Evolutionary conservation across 2,329 filamentous ascomycete genomes (phyloP).

Genomic region (Geosmithia putterillii): DNA sequence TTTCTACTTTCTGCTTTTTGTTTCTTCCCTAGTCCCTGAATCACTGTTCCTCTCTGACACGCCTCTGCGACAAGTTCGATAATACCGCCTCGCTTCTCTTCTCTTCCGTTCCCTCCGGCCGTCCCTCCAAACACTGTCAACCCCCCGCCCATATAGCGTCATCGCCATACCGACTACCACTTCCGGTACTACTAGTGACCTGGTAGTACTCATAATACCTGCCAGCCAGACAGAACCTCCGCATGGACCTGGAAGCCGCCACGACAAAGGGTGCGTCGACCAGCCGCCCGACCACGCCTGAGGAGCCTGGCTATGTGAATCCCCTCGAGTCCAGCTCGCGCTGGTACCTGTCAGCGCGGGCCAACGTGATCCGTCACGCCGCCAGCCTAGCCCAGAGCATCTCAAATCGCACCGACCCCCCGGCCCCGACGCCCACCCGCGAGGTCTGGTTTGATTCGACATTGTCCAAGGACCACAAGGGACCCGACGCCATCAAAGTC

Average conservation of each 20-base stretch:
- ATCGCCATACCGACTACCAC: not conserved
- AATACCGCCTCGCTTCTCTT: no score
- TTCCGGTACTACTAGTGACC: not conserved
- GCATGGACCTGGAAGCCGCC: constrained; percentile 13
- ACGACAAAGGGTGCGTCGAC: constrained; percentile 4
- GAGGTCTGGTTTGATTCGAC: constrained; percentile 30
- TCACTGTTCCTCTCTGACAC: no score
- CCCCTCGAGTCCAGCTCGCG: constrained; percentile 28
- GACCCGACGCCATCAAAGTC: constrained; percentile 26
- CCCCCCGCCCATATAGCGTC: no score
- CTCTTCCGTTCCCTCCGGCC: no score
- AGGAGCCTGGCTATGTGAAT: constrained; percentile 26
- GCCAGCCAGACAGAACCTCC: not conserved
- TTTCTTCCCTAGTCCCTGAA: not conserved
- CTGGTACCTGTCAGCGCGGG: constrained; percentile 28
- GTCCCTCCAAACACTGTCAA: no score
- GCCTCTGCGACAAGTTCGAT: no score
- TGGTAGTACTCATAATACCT: not conserved
- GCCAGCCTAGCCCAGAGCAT: constrained; percentile 29
- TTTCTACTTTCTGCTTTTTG: not conserved
- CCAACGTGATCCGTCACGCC: constrained; percentile 29
- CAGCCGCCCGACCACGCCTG: constrained; percentile 15
- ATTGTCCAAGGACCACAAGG: constrained; percentile 18
- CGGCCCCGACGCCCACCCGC: constrained; percentile 22
- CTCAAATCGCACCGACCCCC: constrained; percentile 26